These are phyloP conservation scores for Miscanthus lutarioriparius DNA, from an alignment of 176 grass and related monocot genomes.

Conservation along the genomic window DNA sequence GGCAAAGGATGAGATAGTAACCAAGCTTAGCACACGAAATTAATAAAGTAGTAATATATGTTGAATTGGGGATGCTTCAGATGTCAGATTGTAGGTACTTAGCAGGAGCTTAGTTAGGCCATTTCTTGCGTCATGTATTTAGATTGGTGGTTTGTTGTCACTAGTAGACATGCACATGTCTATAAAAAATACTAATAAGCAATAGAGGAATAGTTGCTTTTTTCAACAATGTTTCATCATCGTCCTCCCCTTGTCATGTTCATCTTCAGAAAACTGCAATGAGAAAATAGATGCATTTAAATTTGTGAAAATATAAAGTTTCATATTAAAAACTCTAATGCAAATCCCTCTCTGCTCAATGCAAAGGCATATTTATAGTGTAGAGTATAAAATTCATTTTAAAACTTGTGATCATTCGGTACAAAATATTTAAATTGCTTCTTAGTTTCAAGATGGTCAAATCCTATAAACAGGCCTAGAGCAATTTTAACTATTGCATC, in stretches of 20 bases:
- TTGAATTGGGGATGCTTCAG: not conserved
- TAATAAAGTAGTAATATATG: conserved; percentile 36
- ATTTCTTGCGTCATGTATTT: conserved; percentile 6
- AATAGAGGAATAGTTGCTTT: not conserved
- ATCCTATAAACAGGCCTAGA: no score
- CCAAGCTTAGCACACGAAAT: conserved; percentile 43
- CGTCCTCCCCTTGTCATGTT: not conserved
- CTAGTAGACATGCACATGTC: not conserved
- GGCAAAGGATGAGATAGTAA: conserved; percentile 70
- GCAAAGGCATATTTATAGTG: no score
- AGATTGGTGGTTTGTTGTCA: not conserved
- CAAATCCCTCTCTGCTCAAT: no score
- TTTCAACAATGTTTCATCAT: not conserved
- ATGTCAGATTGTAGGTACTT: not conserved
- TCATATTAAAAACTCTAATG: not conserved
- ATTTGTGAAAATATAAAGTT: not conserved
- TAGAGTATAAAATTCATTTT: no score
- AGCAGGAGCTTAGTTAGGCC: not conserved
- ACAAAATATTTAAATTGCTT: no score
- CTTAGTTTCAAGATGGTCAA: no score
- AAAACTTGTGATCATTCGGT: no score
- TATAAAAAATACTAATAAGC: not conserved
- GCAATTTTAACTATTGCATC: no score
- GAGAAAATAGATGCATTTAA: not conserved
- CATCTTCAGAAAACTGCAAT: not conserved